phyloP scores from a whole-genome alignment of 1,284 basidiomycete species.

The Rugosomyces carneus region DNA sequence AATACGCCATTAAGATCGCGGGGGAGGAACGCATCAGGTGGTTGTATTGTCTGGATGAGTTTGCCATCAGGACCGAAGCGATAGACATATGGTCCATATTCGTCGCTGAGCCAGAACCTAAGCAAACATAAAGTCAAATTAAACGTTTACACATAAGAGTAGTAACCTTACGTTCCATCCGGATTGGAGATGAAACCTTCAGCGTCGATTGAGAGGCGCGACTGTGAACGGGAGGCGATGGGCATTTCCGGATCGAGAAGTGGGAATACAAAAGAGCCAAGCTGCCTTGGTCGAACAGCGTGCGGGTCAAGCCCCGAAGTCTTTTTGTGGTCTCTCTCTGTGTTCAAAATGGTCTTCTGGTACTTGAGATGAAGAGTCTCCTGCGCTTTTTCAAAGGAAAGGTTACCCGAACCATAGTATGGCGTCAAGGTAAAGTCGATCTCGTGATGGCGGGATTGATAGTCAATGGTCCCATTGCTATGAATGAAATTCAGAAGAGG shows the following conservation, averaged over 20 bases:
- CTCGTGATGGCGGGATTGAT: slow-evolving; percentile 20
- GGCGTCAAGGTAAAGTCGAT: slow-evolving; percentile 56
- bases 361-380: slow-evolving; percentile 52
- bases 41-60: slow-evolving; percentile 53
- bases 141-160: too few relatives aligned
- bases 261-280: slow-evolving; percentile 25
- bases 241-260: slow-evolving; percentile 39
- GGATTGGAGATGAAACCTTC: slow-evolving; percentile 56
- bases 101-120: slow-evolving; percentile 57
- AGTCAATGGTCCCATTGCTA: slow-evolving; percentile 25
- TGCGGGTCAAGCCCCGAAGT: slow-evolving; percentile 61
- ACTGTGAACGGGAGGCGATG: slow-evolving; percentile 37
- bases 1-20: slow-evolving; percentile 35
- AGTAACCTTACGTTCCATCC: slow-evolving; percentile 47
- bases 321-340: slow-evolving; percentile 40
- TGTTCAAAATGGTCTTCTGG: slow-evolving; percentile 46
- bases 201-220: slow-evolving; percentile 50
- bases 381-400: slow-evolving; percentile 46
- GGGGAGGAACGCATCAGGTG: slow-evolving; percentile 47
- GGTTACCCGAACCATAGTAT: slow-evolving; percentile 41
- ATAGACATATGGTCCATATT: slow-evolving; percentile 71
- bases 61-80: slow-evolving; percentile 35
- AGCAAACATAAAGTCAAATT: background rate
- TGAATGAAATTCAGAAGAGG: slow-evolving; percentile 42
- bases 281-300: slow-evolving; percentile 36